Evolutionary conservation across 1,284 basidiomycete genomes (phyloP).

Genomic region (Peniophora sp.): DNA sequence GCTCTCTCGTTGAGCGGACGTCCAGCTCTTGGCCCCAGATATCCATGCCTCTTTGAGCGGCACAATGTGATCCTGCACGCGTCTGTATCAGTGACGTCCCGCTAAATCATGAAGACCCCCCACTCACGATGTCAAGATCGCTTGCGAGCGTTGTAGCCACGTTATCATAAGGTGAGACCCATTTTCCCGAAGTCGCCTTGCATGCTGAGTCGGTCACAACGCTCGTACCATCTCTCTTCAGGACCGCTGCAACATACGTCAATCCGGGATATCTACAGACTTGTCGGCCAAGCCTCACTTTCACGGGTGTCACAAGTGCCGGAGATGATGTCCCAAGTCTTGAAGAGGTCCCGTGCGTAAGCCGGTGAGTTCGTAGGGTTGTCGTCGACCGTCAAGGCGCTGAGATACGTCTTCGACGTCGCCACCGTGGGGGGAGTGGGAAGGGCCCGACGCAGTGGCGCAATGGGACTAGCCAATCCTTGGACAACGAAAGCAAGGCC

Average conservation of each 20-base stretch:
- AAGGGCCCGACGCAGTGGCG: constrained; percentile 17
- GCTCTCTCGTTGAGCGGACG: constrained; percentile 34
- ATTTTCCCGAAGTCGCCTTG: constrained; percentile 36
- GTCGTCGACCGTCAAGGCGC: constrained; percentile 32
- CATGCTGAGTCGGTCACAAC: constrained; percentile 36
- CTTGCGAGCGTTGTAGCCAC: constrained; percentile 34
- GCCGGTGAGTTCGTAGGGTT: constrained; percentile 36
- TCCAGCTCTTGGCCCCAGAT: constrained; percentile 44
- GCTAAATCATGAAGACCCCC: not conserved
- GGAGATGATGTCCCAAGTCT: constrained; percentile 40
- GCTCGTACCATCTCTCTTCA: constrained; percentile 44
- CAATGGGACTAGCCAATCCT: not conserved
- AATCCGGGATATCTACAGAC: not conserved
- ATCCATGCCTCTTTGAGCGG: constrained; percentile 51
- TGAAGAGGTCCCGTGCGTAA: constrained; percentile 33
- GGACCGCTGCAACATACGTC: constrained; percentile 27
- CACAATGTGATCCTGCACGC: constrained; percentile 40
- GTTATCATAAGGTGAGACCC: constrained; percentile 44
- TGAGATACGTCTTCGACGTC: constrained; percentile 29
- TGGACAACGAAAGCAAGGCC: not conserved
- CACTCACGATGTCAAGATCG: constrained; percentile 42
- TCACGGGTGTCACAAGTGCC: constrained; percentile 47
- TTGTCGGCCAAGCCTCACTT: constrained; percentile 25
- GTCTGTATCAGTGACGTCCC: constrained; percentile 1
- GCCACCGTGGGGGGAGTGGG: constrained; percentile 28